Evolutionary conservation across 148 eudicot species (phyloP).

Genomic region (Silene latifolia): DNA sequence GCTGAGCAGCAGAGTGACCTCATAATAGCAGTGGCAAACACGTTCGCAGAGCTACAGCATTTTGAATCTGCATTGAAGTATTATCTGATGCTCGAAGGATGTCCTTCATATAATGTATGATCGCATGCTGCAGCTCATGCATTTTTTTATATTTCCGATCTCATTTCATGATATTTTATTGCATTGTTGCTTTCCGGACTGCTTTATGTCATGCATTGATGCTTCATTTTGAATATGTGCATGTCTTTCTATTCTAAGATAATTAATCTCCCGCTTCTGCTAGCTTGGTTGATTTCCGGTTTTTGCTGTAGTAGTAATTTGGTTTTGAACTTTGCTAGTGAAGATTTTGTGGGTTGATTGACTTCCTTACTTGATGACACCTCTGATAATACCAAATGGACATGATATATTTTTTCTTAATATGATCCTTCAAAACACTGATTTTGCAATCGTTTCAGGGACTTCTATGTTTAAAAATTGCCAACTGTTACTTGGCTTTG

Average conservation of each 20-base stretch:
- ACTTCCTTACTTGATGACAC: not conserved
- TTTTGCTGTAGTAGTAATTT: not conserved
- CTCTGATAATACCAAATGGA: not conserved
- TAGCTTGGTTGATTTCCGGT: not conserved
- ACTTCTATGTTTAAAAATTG: constrained; percentile 56
- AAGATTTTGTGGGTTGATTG: not conserved
- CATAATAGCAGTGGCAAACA: constrained; percentile 60
- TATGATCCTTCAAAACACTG: not conserved
- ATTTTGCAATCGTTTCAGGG: constrained; percentile 37
- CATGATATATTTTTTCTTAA: not conserved
- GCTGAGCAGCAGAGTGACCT: constrained; percentile 38
- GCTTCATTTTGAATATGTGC: not conserved
- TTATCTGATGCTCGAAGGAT: constrained; percentile 58
- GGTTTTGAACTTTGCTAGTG: not conserved
- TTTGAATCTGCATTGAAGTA: constrained; percentile 72
- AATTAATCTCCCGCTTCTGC: not conserved
- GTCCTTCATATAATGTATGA: constrained; percentile 42
- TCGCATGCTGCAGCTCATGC: constrained; percentile 2
- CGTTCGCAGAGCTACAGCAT: constrained; percentile 44
- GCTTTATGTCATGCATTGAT: not conserved
- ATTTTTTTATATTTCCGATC: not conserved
- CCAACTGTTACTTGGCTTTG: constrained; percentile 51
- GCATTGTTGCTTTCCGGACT: not conserved
- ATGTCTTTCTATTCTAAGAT: not conserved
- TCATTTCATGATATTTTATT: not conserved